A percentile compares a stretch with the other conserved stretches of the same genome.
Conservation (phyloP, 2,329 filamentous ascomycete species). For the Claviceps sorghi region DNA sequence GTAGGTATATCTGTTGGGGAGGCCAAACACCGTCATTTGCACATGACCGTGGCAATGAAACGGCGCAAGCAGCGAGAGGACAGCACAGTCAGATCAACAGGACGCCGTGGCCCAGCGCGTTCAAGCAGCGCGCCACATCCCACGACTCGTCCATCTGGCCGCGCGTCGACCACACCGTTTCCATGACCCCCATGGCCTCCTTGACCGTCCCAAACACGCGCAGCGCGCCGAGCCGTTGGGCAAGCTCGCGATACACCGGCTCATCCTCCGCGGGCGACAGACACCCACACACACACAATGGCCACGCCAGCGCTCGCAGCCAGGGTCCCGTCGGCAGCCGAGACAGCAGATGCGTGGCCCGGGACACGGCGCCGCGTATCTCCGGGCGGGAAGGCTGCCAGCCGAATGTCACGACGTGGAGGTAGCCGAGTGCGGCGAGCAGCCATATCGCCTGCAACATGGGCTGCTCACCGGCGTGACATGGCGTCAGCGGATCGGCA, state of each 20-base stretch:
- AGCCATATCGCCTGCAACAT: conserved; percentile 30
- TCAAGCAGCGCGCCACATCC: conserved; percentile 30
- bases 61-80: no score
- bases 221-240: conserved; percentile 25
- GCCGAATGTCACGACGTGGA: conserved; percentile 33
- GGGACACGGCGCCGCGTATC: conserved; percentile 20
- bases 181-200: conserved; percentile 30
- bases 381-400: conserved; percentile 34
- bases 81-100: conserved; percentile 20
- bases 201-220: conserved; percentile 30
- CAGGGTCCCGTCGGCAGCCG: conserved; percentile 17
- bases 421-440: conserved; percentile 31
- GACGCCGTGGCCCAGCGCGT: conserved; percentile 24
- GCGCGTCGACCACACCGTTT: conserved; percentile 29
- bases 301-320: conserved; percentile 24
- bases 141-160: conserved; percentile 26
- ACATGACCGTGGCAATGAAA: no score
- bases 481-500: conserved; percentile 7
- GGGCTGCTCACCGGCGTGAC: conserved; percentile 12
- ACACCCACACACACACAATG: conserved; percentile 28
- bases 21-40: no score
- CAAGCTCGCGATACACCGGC: conserved; percentile 26
- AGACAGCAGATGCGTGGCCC: conserved; percentile 21
- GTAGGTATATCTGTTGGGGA: no score
- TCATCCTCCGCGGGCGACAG: conserved; percentile 25